phyloP scores from a whole-genome alignment of 2,329 filamentous ascomycete species.

The Ascochyta pisi region DNA sequence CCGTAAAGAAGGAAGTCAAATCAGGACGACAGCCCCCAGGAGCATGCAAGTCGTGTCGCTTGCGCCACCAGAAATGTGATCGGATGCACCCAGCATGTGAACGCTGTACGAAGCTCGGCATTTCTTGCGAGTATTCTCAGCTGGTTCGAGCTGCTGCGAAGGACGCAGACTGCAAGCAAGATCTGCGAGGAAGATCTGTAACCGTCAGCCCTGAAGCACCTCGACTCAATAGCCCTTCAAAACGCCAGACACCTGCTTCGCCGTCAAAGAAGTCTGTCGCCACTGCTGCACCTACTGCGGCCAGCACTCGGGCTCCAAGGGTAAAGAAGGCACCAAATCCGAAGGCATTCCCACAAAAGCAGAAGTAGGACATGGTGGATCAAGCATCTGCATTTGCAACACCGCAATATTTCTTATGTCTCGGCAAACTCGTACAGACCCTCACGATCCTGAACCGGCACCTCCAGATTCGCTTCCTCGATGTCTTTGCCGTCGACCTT shows the following conservation, averaged over 20 bases:
- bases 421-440: slow-evolving; percentile 75
- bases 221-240: neutral
- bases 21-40: slow-evolving; percentile 2
- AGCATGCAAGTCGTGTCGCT: slow-evolving; percentile 14
- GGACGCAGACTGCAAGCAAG: neutral
- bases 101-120: slow-evolving; percentile 65
- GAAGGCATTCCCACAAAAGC: neutral
- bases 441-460: slow-evolving; percentile 79
- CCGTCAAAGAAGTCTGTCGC: slow-evolving; percentile 1
- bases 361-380: neutral
- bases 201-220: slow-evolving; percentile 2
- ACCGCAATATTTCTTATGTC: slow-evolving; percentile 44
- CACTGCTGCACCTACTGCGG: slow-evolving; percentile 4
- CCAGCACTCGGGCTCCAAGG: slow-evolving; percentile 7
- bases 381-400: neutral
- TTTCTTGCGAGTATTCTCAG: slow-evolving; percentile 6
- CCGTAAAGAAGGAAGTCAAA: slow-evolving; percentile 7
- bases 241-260: neutral
- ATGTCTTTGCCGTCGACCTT: slow-evolving; percentile 81
- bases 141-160: neutral
- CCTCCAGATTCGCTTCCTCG: slow-evolving; percentile 83
- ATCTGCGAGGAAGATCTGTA: slow-evolving; percentile 3
- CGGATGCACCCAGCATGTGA: slow-evolving; percentile 74
- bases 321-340: neutral
- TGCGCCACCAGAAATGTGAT: slow-evolving; percentile 60